Conservation (phyloP, 2,329 filamentous ascomycete species). For the Fusarium pseudoanthophilum region DNA sequence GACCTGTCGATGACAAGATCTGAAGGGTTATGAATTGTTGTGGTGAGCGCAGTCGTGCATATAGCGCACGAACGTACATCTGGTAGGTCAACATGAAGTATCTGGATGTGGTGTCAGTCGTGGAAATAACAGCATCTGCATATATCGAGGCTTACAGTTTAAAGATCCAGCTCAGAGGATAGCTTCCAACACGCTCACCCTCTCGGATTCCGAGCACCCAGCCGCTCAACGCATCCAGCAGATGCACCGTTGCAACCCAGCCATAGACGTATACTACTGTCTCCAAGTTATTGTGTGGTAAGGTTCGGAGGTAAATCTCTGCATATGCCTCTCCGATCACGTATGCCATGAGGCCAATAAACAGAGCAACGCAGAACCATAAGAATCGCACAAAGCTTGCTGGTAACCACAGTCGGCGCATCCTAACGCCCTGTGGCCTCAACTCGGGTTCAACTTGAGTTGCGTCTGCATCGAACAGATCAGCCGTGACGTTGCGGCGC, state of each 20-base stretch:
- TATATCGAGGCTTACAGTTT: conserved; percentile 64
- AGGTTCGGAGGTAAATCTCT: conserved; percentile 73
- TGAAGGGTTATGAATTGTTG: conserved; percentile 74
- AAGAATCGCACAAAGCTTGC: conserved; percentile 75
- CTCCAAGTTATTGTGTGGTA: conserved; percentile 73
- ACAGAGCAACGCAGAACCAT: conserved; percentile 74
- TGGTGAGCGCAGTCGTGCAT: conserved; percentile 73
- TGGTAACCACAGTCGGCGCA: conserved; percentile 67
- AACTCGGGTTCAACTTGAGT: conserved; percentile 42
- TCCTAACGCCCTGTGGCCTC: conserved; percentile 50
- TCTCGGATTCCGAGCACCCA: conserved; percentile 75
- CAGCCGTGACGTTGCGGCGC: conserved; percentile 51
- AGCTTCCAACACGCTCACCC: conserved; percentile 74
- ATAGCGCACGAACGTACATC: conserved; percentile 75
- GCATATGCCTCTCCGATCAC: conserved; percentile 76
- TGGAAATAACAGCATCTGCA: not conserved
- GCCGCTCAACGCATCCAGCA: conserved; percentile 71
- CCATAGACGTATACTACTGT: conserved; percentile 77
- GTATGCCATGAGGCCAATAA: conserved; percentile 72
- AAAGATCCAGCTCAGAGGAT: conserved; percentile 77
- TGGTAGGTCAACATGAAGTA: conserved; percentile 78
- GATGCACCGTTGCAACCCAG: conserved; percentile 73
- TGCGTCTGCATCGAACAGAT: conserved; percentile 53
- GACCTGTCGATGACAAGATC: conserved; percentile 69
- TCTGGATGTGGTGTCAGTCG: conserved; percentile 41